Conservation (phyloP, 2,329 filamentous ascomycete species). For the Calonectria ilicicola region DNA sequence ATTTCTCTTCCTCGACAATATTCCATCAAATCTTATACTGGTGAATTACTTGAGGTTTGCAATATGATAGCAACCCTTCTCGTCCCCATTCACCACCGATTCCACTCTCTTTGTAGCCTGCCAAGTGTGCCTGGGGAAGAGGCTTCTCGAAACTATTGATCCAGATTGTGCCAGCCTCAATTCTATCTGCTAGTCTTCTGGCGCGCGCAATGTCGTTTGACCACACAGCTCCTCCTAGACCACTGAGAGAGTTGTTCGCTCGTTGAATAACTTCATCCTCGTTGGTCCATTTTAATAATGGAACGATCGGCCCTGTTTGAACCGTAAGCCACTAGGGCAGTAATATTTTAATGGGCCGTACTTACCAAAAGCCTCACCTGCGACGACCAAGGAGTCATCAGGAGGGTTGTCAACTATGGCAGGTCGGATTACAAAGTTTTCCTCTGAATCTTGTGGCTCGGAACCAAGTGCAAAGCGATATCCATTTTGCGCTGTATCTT, state of each 20-base stretch:
- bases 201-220: background rate
- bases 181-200: background rate
- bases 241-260: background rate
- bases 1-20: background rate
- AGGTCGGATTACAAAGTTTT: background rate
- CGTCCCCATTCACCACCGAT: background rate
- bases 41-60: background rate
- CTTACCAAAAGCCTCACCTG: background rate
- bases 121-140: background rate
- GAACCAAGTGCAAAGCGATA: background rate
- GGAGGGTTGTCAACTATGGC: background rate
- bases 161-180: background rate
- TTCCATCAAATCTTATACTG: background rate
- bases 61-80: background rate
- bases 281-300: background rate
- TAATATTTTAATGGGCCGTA: background rate
- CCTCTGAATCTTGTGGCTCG: background rate
- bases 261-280: background rate
- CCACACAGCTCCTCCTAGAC: background rate
- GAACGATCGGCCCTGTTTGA: background rate
- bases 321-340: background rate
- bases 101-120: background rate
- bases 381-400: background rate
- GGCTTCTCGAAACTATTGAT: constrained; percentile 3
- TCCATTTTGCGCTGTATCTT: background rate